phyloP scores from a whole-genome alignment of 208 protist species.

The Naegleria fowleri region DNA sequence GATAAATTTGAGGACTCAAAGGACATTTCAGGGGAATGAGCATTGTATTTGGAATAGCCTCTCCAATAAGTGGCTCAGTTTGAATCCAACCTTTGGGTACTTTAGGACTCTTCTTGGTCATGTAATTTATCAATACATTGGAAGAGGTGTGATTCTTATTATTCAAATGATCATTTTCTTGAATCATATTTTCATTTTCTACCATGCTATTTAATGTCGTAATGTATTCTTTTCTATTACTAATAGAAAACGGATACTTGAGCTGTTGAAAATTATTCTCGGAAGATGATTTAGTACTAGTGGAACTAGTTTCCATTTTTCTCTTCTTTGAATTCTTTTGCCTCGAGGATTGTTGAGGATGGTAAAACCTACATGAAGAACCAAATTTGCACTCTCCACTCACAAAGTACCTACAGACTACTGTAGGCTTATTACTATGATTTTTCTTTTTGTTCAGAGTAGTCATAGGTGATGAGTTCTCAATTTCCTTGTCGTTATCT shows the following conservation, averaged over 20 bases:
- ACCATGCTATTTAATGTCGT: neutral
- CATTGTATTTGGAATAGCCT: neutral
- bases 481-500: too few relatives aligned
- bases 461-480: too few relatives aligned
- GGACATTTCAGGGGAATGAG: neutral
- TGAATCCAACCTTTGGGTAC: neutral
- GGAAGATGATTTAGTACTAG: neutral
- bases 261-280: neutral
- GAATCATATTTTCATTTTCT: neutral
- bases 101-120: neutral
- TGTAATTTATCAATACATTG: neutral
- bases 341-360: too few relatives aligned
- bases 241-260: neutral
- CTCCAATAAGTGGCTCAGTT: neutral
- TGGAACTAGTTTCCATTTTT: neutral
- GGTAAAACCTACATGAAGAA: too few relatives aligned
- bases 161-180: neutral
- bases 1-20: neutral
- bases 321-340: too few relatives aligned
- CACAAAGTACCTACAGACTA: too few relatives aligned
- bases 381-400: too few relatives aligned
- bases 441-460: too few relatives aligned
- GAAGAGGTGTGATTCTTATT: neutral
- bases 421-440: too few relatives aligned
- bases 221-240: neutral